Evolutionary conservation across 108 stramenopile species (phyloP), one percentile per base, ranked within the genome.

Genomic region (Nannochloropsis gaditana): DNA sequence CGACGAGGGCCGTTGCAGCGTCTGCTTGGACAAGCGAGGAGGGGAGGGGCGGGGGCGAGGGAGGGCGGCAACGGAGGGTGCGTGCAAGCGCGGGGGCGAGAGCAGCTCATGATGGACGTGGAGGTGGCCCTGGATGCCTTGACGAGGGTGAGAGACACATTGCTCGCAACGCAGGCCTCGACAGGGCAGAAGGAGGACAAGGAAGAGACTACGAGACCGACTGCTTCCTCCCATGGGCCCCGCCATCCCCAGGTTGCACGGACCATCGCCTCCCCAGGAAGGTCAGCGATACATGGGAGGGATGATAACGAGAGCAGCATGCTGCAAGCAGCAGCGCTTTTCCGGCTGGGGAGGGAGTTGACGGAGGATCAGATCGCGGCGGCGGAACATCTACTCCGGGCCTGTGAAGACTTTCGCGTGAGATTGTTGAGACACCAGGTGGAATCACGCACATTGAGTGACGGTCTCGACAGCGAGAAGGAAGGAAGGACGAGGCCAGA

Each of bases 301-400:
- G 31, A 31, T 0, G 31, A 31, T 31, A 31, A 31, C 31, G 0
- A 31, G 31, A 31, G 31, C 31, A 31, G 31, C 31, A 31, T 31
- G 59, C 4, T 73, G 19, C 15, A n/a, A 73, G 59, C 59, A n/a
- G 59, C 59, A n/a, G 59, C 59, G 3, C 2, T 73, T 2, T 73
- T 73, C n/a, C 59, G 59, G 6, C 19, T 73, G 59, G 59, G 59
- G 59, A 73, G n/a, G 6, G 59, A 73, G n/a, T 15, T 73, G 5
- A 73, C 59, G 3, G 59, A 73, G n/a, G 59, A 73, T 73, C 59
- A 73, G n/a, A 73, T 73, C 59, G 59, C 59, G 15, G 59, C 59
- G 59, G 59, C 59, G 2, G 59, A 73, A n/a, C 59, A 73, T n/a
- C n/a, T 73, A 3, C n/a, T 73, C 19, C 15, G 59, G n/a, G 59